These are phyloP conservation scores for Geotrichum fermentans DNA, from an alignment of 1,139 yeast species.

Conservation along the genomic window DNA sequence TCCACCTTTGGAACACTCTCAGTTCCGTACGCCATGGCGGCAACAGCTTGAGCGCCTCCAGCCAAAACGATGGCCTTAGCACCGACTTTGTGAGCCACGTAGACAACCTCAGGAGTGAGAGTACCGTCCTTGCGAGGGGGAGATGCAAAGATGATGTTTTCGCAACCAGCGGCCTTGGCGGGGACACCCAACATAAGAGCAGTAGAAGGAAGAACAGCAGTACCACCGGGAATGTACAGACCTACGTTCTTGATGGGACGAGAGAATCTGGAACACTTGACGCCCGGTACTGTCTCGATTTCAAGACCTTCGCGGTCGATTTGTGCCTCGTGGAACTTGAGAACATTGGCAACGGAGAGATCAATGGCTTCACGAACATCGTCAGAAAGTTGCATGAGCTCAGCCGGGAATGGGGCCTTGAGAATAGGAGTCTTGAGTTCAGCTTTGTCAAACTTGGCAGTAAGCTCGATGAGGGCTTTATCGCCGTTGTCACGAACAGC, in stretches of 20 bases:
- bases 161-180: conserved; percentile 97
- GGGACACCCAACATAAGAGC: conserved; percentile 98
- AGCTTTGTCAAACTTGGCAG: conserved; percentile 89
- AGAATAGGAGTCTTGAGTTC: conserved; percentile 64
- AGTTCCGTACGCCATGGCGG: conserved; percentile 98
- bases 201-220: conserved; percentile 96
- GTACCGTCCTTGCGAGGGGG: conserved; percentile 94
- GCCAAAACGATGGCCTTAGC: conserved; percentile 87
- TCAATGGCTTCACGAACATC: conserved; percentile 85
- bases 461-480: conserved; percentile 74
- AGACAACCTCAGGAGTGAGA: conserved; percentile 93
- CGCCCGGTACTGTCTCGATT: conserved; percentile 96
- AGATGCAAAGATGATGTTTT: conserved; percentile 90
- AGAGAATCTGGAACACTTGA: conserved; percentile 86
- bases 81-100: conserved; percentile 93
- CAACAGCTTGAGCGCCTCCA: conserved; percentile 99
- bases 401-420: conserved; percentile 78
- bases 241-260: conserved; percentile 94
- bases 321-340: conserved; percentile 92
- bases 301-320: conserved; percentile 50
- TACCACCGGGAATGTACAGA: conserved; percentile 95
- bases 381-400: conserved; percentile 66
- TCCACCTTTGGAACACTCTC: conserved; percentile 88
- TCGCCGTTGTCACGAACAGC: conserved; percentile 77
- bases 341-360: conserved; percentile 79